Conservation (phyloP, 1,284 basidiomycete genomes). For the Ceratobasidium sp. region DNA sequence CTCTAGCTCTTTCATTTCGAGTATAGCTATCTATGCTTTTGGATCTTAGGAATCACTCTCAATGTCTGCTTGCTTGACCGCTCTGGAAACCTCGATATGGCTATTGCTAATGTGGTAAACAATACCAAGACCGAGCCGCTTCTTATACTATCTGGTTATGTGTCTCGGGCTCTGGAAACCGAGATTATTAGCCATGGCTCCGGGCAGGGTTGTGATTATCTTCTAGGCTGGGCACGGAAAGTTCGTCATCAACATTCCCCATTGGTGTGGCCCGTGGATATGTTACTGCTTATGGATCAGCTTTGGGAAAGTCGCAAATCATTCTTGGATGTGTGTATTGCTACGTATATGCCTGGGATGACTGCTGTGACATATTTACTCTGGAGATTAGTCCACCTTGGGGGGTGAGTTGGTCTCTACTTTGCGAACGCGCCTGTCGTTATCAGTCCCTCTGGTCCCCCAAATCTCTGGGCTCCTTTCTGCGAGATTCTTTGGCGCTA, state of each 20-base stretch:
- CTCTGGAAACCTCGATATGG: background rate
- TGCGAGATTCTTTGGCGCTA: slow-evolving; percentile 17
- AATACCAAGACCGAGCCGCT: slow-evolving; percentile 3
- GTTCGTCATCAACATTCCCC: too few relatives aligned
- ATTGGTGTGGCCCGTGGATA: background rate
- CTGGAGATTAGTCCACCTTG: background rate
- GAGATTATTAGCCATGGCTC: too few relatives aligned
- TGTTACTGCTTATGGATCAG: background rate
- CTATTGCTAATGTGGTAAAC: background rate
- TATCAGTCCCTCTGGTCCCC: background rate
- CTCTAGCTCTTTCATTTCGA: slow-evolving; percentile 8
- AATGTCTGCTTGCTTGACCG: background rate
- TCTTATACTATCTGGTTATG: background rate
- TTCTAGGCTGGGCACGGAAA: slow-evolving; percentile 2
- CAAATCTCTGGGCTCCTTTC: background rate
- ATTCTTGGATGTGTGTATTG: background rate
- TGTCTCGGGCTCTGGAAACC: background rate
- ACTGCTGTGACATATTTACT: background rate
- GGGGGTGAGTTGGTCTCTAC: background rate
- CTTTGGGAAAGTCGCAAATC: background rate
- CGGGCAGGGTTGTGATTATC: background rate
- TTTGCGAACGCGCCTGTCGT: background rate
- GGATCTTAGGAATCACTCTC: background rate
- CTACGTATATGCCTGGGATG: background rate
- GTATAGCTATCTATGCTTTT: slow-evolving; percentile 12